phyloP scores from a whole-genome alignment of 306 rosid species.

The Gastrolobium bilobum region DNA sequence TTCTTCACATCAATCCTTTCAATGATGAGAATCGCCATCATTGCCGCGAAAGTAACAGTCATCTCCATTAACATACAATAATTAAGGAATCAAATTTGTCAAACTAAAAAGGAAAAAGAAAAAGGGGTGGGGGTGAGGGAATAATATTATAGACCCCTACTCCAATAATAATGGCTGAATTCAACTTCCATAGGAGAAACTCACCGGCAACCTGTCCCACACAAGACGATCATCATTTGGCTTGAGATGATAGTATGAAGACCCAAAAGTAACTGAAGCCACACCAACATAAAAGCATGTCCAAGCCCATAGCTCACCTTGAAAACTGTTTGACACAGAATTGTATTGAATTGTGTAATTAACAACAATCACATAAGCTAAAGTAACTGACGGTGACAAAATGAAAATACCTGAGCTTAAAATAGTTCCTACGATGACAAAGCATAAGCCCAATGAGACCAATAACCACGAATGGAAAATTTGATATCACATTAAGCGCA shows the following conservation, averaged over 20 bases:
- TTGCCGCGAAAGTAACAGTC: constrained; percentile 84
- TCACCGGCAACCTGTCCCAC: constrained; percentile 92
- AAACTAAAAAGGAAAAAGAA: not conserved
- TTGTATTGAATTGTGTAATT: constrained; percentile 22
- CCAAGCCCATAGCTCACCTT: constrained; percentile 95
- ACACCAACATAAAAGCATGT: constrained; percentile 76
- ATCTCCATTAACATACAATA: constrained; percentile 61
- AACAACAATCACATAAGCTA: constrained; percentile 34
- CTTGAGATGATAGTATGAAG: constrained; percentile 86
- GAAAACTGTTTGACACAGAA: constrained; percentile 59
- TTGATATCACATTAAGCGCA: constrained; percentile 83
- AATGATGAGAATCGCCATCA: constrained; percentile 78
- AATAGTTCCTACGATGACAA: constrained; percentile 61
- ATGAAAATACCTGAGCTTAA: constrained; percentile 67
- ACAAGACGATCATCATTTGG: constrained; percentile 87
- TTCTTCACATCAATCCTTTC: constrained; percentile 87
- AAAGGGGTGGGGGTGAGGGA: not conserved
- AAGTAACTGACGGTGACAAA: not conserved
- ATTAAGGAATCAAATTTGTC: constrained; percentile 30
- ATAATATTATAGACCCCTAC: not conserved
- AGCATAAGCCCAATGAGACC: constrained; percentile 82
- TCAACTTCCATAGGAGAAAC: constrained; percentile 49
- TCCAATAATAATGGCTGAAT: constrained; percentile 14
- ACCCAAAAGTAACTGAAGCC: constrained; percentile 80
- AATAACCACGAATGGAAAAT: constrained; percentile 80